These are phyloP conservation scores for Chlorella sp. DNA, from an alignment of 139 green algal genomes.

Conservation along the genomic window DNA sequence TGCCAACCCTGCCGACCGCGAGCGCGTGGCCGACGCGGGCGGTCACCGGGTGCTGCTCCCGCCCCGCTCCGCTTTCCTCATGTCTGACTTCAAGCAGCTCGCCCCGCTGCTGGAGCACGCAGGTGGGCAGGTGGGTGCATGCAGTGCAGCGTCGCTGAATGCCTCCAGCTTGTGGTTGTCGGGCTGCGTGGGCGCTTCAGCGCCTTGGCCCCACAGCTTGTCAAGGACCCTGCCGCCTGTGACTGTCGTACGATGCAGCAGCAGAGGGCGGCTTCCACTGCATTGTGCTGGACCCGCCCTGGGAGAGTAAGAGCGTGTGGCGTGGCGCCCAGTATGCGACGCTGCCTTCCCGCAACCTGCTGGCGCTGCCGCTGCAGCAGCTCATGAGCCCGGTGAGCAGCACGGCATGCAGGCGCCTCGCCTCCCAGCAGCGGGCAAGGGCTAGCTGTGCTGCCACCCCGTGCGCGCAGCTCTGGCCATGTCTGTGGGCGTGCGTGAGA, in stretches of 20 bases:
- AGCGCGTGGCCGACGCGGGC: constrained; percentile 22
- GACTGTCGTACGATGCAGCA: not conserved
- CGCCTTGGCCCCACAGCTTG: not conserved
- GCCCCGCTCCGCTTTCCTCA: constrained; percentile 42
- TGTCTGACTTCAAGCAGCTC: constrained; percentile 50
- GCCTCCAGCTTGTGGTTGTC: not conserved
- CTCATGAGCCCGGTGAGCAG: constrained; percentile 43
- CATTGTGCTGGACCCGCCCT: constrained; percentile 78
- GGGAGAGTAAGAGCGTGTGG: constrained; percentile 72
- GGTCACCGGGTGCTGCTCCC: constrained; percentile 49
- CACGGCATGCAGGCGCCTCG: too few relatives aligned
- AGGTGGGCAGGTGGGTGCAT: not conserved
- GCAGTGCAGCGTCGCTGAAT: not conserved
- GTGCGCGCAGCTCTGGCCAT: too few relatives aligned
- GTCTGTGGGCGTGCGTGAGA: too few relatives aligned
- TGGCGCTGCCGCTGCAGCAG: constrained; percentile 53
- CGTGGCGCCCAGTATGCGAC: constrained; percentile 58
- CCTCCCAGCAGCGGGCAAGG: too few relatives aligned
- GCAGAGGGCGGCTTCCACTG: constrained; percentile 30
- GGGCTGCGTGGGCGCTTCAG: not conserved
- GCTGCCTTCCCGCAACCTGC: constrained; percentile 63
- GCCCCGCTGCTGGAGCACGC: constrained; percentile 41
- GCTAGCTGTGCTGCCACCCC: too few relatives aligned
- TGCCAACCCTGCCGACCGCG: constrained; percentile 2
- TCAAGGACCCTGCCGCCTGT: not conserved